Evolutionary conservation across 257 asterid species (phyloP).

Genomic region (Scutellaria minor): DNA sequence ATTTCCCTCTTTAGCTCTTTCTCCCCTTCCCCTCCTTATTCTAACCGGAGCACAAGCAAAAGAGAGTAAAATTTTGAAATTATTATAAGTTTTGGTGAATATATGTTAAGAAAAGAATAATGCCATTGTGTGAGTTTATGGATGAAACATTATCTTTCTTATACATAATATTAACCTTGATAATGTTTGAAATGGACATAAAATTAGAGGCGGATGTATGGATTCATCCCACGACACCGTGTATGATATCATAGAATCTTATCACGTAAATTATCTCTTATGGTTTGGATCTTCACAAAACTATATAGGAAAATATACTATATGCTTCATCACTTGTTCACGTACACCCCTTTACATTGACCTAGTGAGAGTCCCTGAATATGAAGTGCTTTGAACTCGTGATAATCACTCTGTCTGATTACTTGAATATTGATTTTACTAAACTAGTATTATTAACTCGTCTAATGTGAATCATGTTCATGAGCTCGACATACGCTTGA

Average conservation of each 20-base stretch:
- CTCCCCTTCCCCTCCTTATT: not conserved
- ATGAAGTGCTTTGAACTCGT: not conserved
- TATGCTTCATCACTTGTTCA: not conserved
- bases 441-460: not conserved
- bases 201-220: not conserved
- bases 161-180: not conserved
- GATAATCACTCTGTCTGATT: not conserved
- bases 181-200: not conserved
- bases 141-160: slow-evolving; percentile 2
- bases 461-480: slow-evolving; percentile 9
- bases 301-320: not conserved
- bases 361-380: not conserved
- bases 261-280: slow-evolving; percentile 9
- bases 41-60: not conserved
- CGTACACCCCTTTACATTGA: not conserved
- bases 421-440: not conserved
- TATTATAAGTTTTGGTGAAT: not conserved
- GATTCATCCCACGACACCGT: not conserved
- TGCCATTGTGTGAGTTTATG: not conserved
- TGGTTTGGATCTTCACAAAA: not conserved
- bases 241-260: not conserved
- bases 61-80: not conserved
- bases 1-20: slow-evolving; percentile 1
- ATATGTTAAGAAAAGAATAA: not conserved
- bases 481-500: slow-evolving; percentile 25